A percentile compares a stretch with the other conserved stretches of the same genome.
Evolutionary conservation across 768 basidiomycete genomes (phyloP).

Genomic region (Dictyophora rubrovolvata): DNA sequence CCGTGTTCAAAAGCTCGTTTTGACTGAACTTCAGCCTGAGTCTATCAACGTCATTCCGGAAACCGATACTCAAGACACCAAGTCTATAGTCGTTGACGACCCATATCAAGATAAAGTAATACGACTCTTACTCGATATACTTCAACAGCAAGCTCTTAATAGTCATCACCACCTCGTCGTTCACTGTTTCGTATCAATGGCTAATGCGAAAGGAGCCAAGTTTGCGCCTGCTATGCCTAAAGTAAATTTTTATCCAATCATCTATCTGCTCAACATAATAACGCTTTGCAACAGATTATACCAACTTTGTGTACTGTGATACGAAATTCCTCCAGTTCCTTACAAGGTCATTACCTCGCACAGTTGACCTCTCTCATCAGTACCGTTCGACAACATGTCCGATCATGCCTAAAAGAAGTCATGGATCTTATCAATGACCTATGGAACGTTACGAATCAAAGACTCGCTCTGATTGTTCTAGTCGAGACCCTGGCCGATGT

Average conservation of each 20-base stretch:
- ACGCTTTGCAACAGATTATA: slow-evolving; percentile 24
- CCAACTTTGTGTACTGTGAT: slow-evolving; percentile 38
- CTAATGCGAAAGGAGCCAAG: slow-evolving; percentile 94
- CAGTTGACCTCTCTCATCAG: slow-evolving; percentile 36
- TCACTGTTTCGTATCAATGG: slow-evolving; percentile 96
- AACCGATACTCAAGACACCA: slow-evolving; percentile 39
- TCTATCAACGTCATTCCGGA: slow-evolving; percentile 57
- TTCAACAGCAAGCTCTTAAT: slow-evolving; percentile 81
- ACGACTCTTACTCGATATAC: slow-evolving; percentile 70
- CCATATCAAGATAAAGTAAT: slow-evolving; percentile 97
- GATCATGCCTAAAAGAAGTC: slow-evolving; percentile 33
- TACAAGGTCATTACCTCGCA: slow-evolving; percentile 35
- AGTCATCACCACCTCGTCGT: slow-evolving; percentile 88
- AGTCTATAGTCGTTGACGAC: slow-evolving; percentile 66
- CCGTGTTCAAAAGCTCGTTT: slow-evolving; percentile 44
- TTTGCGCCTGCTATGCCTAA: slow-evolving; percentile 92
- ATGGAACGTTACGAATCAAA: slow-evolving; percentile 29
- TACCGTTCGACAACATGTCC: slow-evolving; percentile 39
- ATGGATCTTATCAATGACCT: slow-evolving; percentile 36
- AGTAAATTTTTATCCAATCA: slow-evolving; percentile 32
- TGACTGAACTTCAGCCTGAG: slow-evolving; percentile 43
- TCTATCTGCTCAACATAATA: not conserved
- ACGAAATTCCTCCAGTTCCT: slow-evolving; percentile 25
- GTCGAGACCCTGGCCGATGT: slow-evolving; percentile 34
- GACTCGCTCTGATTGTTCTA: slow-evolving; percentile 33